Percentiles rank a stretch among this genome's conserved stretches.
phyloP scores from a whole-genome alignment of 495 filamentous ascomycete genomes.

The Xanthoparmelia taractica region DNA sequence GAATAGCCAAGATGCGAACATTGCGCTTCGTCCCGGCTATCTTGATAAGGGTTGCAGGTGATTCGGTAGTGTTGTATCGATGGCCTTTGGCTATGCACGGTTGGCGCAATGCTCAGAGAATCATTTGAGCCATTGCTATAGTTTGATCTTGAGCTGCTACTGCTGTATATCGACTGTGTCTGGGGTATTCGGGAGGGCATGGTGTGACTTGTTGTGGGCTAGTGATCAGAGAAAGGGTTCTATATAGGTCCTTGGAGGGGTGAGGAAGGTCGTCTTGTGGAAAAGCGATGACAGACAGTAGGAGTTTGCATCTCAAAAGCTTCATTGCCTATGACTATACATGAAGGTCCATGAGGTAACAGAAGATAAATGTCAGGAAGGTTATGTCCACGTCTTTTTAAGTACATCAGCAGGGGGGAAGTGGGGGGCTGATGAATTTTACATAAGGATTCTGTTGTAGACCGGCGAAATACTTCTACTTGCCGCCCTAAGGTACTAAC shows the following conservation, averaged over 20 bases:
- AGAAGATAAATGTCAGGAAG: not conserved
- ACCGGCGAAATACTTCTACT: too few species aligned
- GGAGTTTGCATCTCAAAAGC: too few species aligned
- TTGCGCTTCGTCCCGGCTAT: constrained; percentile 30
- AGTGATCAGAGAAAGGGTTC: not conserved
- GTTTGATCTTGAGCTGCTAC: constrained; percentile 50
- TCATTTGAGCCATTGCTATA: constrained; percentile 55
- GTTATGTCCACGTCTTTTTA: too few species aligned
- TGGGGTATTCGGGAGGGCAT: constrained; percentile 18
- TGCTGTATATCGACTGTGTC: constrained; percentile 12
- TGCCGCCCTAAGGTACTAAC: too few species aligned
- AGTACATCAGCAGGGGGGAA: too few species aligned
- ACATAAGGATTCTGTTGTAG: too few species aligned
- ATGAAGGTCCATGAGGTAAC: not conserved
- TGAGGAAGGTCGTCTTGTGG: not conserved
- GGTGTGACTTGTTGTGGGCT: not conserved
- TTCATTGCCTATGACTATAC: not conserved
- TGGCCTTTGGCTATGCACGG: constrained; percentile 51
- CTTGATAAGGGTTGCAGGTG: constrained; percentile 19
- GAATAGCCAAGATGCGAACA: constrained; percentile 36
- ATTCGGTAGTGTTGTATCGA: constrained; percentile 36
- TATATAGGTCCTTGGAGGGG: not conserved
- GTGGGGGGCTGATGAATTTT: too few species aligned
- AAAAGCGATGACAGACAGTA: too few species aligned
- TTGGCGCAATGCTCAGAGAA: constrained; percentile 63